Conservation (phyloP, 2,329 filamentous ascomycete species). For the Penicillium sp. region DNA sequence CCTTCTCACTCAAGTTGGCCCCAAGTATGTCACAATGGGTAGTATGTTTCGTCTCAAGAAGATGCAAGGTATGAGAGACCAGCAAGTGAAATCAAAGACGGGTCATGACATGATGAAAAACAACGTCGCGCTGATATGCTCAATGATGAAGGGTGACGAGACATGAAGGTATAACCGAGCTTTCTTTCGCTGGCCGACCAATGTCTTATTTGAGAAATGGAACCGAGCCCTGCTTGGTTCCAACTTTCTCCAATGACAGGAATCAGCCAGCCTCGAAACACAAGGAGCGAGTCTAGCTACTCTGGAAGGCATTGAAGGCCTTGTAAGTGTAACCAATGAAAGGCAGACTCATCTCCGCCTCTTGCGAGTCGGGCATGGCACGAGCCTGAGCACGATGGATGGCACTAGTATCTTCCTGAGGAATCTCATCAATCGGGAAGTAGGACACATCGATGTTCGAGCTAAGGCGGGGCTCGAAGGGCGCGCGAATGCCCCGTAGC, state of each 20-base stretch:
- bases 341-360: slow-evolving; percentile 91
- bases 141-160: slow-evolving; percentile 29
- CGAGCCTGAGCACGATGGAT: slow-evolving; percentile 81
- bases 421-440: slow-evolving; percentile 98
- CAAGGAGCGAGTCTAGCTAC: slow-evolving; percentile 30
- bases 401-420: slow-evolving; percentile 91
- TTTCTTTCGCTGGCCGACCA: slow-evolving; percentile 15
- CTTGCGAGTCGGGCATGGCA: slow-evolving; percentile 72
- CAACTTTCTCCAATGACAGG: slow-evolving; percentile 1
- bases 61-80: slow-evolving; percentile 25
- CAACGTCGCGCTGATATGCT: slow-evolving; percentile 38
- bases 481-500: slow-evolving; percentile 86
- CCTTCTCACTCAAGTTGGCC: not conserved
- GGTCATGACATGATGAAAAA: slow-evolving; percentile 25
- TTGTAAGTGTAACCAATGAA: slow-evolving; percentile 99
- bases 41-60: slow-evolving; percentile 8
- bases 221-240: slow-evolving; percentile 39
- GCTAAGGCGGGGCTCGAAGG: slow-evolving; percentile 90
- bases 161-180: slow-evolving; percentile 27
- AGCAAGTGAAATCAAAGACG: slow-evolving; percentile 26
- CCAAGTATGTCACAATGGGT: not conserved
- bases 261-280: slow-evolving; percentile 16
- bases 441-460: slow-evolving; percentile 96
- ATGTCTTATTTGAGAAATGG: slow-evolving; percentile 22
- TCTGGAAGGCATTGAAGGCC: slow-evolving; percentile 74